Evolutionary conservation across 768 basidiomycete genomes (phyloP).

Genomic region (Plicaturopsis crispa): DNA sequence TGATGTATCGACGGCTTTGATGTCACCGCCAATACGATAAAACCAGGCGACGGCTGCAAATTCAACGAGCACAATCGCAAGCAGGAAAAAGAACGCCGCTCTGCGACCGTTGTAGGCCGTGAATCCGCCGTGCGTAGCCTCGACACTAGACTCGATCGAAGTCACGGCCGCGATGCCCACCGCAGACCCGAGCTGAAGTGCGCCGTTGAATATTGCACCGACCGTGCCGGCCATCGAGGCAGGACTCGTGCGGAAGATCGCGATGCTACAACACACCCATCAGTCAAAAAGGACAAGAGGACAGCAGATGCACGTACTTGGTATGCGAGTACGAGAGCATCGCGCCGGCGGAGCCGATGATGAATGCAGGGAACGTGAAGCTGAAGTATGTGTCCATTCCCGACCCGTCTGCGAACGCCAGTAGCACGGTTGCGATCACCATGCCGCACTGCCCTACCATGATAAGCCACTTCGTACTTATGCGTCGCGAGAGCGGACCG

Average conservation of each 20-base stretch:
- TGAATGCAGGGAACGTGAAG: constrained; percentile 41
- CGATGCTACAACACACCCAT: constrained; percentile 26
- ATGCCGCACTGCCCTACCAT: constrained; percentile 30
- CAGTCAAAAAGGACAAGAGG: neutral
- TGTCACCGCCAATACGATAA: constrained; percentile 9
- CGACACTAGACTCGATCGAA: constrained; percentile 40
- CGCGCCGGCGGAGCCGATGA: constrained; percentile 37
- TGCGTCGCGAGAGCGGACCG: constrained; percentile 26
- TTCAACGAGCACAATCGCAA: constrained; percentile 27
- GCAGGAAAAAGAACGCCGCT: constrained; percentile 36
- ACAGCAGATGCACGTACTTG: constrained; percentile 27
- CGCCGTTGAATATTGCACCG: constrained; percentile 48
- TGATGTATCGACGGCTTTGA: constrained; percentile 2
- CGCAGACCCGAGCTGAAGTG: constrained; percentile 45
- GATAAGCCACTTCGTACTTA: constrained; percentile 37
- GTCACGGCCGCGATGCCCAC: constrained; percentile 40
- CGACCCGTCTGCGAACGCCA: constrained; percentile 32
- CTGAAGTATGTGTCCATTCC: constrained; percentile 41
- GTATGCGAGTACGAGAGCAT: constrained; percentile 39
- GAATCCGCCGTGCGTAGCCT: constrained; percentile 22
- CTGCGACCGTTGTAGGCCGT: constrained; percentile 30
- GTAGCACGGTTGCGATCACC: constrained; percentile 29
- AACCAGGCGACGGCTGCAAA: constrained; percentile 11
- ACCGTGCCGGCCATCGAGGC: constrained; percentile 43
- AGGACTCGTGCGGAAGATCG: constrained; percentile 41